Evolutionary conservation across 1,284 basidiomycete genomes (phyloP), one percentile per base, ranked within the genome.

Genomic region (Phellinidium pouzarii): DNA sequence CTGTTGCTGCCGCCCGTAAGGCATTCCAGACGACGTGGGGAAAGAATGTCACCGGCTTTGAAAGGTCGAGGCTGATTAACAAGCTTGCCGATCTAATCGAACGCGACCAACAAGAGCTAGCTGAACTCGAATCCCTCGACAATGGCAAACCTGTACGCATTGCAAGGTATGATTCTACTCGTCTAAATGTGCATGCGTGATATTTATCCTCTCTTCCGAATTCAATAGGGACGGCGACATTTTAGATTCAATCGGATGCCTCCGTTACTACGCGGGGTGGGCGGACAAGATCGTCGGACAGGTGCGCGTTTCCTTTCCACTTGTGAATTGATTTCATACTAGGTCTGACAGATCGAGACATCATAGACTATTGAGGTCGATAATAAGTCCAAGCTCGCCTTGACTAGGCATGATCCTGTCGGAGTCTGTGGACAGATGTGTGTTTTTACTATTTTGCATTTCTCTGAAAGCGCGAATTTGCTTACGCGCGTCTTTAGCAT

Each of bases 71-170:
- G 53, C 72, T 94, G 44, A 71, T 96, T 38, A 79, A 87, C 71
- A 90, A 87, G 66, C 81, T 97, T 38, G 95, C 94, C 40, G 92
- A 96, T 65, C 77, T 95, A 58, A 90, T 98, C 57, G 94, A 98
- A 69, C 77, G 85, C 59, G 84, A 96, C 66, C 73, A 80, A 17
- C 78, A 89, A 66, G 73, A 79, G 57, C 78, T 91, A 19, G 87
- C 82, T 4, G 88, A 90, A 63, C 74, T 93, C 44, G 91, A 93
- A 67, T 70, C 77, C 50, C 68, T 91, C 45, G 90, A 93, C 69
- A 91, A 91, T 61, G 91, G 91, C 48, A 93, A 93, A 70, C 90
- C 90, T 22, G 74, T 91, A 58, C 80, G 75, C 56, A 78, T 92
- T 55, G 90, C 91, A 37, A 74, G 77, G 76, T 82, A 65, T 57